Evolutionary conservation across 1,284 basidiomycete species (phyloP), one percentile per base, ranked within the genome.

Genomic region (Psilocybe mexicana): DNA sequence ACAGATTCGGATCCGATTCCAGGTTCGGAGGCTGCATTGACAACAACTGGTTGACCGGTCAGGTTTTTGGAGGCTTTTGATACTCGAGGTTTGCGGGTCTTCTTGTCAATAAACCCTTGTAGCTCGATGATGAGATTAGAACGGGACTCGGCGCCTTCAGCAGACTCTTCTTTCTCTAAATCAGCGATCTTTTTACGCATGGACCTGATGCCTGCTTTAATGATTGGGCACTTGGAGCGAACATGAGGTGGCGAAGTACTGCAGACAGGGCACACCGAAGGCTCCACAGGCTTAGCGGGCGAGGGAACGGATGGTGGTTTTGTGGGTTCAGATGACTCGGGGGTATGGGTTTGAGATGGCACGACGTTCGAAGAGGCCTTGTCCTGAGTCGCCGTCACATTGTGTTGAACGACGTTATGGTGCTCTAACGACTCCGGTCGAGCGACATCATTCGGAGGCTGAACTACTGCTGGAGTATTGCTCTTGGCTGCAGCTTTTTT

Each of bases 131-230:
- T 76, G 38, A 76, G 50, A 14, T 63, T 53, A 25, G 57, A 52
- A 40, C 72, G 70, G 48, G 69, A 61, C n/a, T 43, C 59, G 14
- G 55, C 56, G 11, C 50, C 48, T 7, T 61, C 63, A 33, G 61
- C 59, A 7, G 51, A 49, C 7, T 67, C 61, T 26, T 65, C 62
- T 57, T 68, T 57, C 58, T 69, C 61, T 33, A 80, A 65, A 57
- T 76, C 74, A n/a, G 63, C 63, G 42, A 80, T 62, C 52, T 78
- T 77, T 52, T 72, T 69, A 60, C 67, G 70, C 61, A 82, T 74
- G 23, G 71, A 64, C n/a, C 64, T 65, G 6, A 73, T 61, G 12
- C 78, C 78, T 45, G 71, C 69, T 26, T 70, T 55, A 30, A 81
- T 69, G 28, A 72, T 64, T n/a, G 78, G 78, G 62, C 81, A 83